These are phyloP conservation scores for Tetrapisispora phaffii DNA, from an alignment of 805 yeast species.

Conservation along the genomic window DNA sequence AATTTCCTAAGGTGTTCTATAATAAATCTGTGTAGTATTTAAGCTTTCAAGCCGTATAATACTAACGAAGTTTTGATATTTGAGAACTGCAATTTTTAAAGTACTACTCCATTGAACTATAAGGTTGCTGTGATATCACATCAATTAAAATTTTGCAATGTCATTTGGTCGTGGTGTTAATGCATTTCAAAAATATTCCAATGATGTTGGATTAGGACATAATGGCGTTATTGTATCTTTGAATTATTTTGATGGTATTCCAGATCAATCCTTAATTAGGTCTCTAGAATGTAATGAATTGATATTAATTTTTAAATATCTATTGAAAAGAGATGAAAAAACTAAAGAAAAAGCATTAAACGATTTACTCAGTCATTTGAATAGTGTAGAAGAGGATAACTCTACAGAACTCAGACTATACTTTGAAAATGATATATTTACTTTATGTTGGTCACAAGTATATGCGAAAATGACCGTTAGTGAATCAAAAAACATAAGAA, in stretches of 20 bases:
- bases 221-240: conserved; percentile 49
- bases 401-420: not conserved
- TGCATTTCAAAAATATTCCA: conserved; percentile 19
- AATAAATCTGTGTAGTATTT: too few relatives aligned
- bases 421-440: conserved; percentile 40
- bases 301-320: conserved; percentile 59
- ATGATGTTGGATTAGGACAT: conserved; percentile 31
- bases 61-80: too few relatives aligned
- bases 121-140: not conserved
- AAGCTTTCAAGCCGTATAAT: too few relatives aligned
- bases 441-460: conserved; percentile 66
- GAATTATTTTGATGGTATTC: conserved; percentile 68
- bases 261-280: conserved; percentile 48
- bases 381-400: conserved; percentile 10
- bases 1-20: too few relatives aligned
- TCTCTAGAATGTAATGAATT: conserved; percentile 36
- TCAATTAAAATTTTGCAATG: conserved; percentile 12
- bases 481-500: conserved; percentile 55
- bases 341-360: conserved; percentile 73
- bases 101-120: not conserved
- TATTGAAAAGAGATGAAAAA: conserved; percentile 70
- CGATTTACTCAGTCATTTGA: conserved; percentile 38
- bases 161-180: conserved; percentile 23
- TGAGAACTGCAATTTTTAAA: too few relatives aligned
- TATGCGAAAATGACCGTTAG: conserved; percentile 74